phyloP scores from a whole-genome alignment of 257 asterid genomes.

The Penstemon davidsonii region DNA sequence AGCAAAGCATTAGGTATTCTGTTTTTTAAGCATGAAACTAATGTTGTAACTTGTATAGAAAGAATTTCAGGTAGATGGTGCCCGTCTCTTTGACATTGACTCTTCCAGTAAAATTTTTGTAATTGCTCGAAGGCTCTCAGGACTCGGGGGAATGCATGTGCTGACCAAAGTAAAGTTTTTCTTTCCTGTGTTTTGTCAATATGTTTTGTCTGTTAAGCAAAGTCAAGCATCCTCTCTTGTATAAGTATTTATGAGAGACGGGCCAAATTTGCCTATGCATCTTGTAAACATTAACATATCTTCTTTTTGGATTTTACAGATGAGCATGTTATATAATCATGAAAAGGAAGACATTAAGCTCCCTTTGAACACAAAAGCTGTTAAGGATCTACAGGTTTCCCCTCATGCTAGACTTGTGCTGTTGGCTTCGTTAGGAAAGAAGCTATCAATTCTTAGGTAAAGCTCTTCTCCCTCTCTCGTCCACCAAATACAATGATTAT shows the following conservation, averaged over 20 bases:
- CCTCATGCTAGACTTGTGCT: slow-evolving; percentile 74
- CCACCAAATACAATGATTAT: slow-evolving; percentile 8
- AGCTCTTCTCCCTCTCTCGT: slow-evolving; percentile 25
- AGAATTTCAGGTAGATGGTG: slow-evolving; percentile 69
- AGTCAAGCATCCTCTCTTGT: not conserved
- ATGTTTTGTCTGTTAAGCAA: slow-evolving; percentile 7
- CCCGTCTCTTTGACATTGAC: slow-evolving; percentile 83
- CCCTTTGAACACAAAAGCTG: slow-evolving; percentile 55
- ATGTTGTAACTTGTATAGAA: slow-evolving; percentile 42
- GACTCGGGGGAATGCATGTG: slow-evolving; percentile 62
- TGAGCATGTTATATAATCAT: slow-evolving; percentile 56
- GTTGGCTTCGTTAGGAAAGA: slow-evolving; percentile 86
- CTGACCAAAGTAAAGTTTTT: slow-evolving; percentile 75
- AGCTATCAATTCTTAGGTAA: slow-evolving; percentile 74
- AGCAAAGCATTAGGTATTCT: not conserved
- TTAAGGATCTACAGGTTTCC: slow-evolving; percentile 76
- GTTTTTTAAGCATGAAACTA: slow-evolving; percentile 14
- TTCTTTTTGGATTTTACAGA: slow-evolving; percentile 43
- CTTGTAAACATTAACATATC: slow-evolving; percentile 15
- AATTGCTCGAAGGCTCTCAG: slow-evolving; percentile 71
- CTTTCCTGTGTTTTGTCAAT: slow-evolving; percentile 8
- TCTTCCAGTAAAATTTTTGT: slow-evolving; percentile 46
- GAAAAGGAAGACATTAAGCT: slow-evolving; percentile 74
- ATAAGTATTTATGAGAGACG: not conserved
- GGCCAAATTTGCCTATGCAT: slow-evolving; percentile 12